phyloP scores from a whole-genome alignment of 371 early-diverging fungal genomes.

The Catenaria anguillulae region DNA sequence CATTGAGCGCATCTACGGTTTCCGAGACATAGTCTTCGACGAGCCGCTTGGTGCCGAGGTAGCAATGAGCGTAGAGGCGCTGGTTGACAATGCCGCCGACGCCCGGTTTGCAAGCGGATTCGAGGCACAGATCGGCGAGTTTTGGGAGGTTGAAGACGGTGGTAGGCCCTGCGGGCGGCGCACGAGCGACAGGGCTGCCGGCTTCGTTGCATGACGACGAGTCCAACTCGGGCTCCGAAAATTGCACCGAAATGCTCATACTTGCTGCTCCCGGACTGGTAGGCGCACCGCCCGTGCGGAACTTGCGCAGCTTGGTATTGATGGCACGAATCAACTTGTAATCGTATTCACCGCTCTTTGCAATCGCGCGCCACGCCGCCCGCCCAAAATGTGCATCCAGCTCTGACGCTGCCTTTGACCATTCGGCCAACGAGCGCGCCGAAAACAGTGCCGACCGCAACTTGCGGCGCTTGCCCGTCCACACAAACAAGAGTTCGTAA shows the following conservation, averaged over 20 bases:
- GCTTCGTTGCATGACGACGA: not conserved
- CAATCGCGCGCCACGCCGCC: slow-evolving; percentile 52
- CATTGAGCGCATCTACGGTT: not conserved
- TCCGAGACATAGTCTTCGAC: slow-evolving; percentile 24
- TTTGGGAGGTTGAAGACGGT: slow-evolving; percentile 23
- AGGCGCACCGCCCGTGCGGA: not conserved
- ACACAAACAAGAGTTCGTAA: slow-evolving; percentile 30
- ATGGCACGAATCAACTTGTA: slow-evolving; percentile 49
- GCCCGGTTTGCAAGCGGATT: slow-evolving; percentile 57
- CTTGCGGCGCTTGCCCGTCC: slow-evolving; percentile 38
- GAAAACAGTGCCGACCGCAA: slow-evolving; percentile 34
- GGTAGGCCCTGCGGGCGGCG: no score
- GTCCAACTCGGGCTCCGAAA: no score
- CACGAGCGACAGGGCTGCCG: not conserved
- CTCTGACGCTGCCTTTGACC: slow-evolving; percentile 48
- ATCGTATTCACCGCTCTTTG: slow-evolving; percentile 49
- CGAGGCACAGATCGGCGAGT: slow-evolving; percentile 28
- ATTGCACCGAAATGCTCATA: no score
- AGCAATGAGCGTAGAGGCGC: slow-evolving; percentile 29
- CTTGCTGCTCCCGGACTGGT: no score
- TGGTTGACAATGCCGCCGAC: slow-evolving; percentile 65
- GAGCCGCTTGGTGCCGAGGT: slow-evolving; percentile 24
- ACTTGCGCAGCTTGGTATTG: slow-evolving; percentile 25
- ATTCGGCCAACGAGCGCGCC: slow-evolving; percentile 46
- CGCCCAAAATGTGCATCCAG: slow-evolving; percentile 53